These are phyloP conservation scores for Ustilago crameri DNA, from an alignment of 1,284 basidiomycete species.

Conservation along the genomic window DNA sequence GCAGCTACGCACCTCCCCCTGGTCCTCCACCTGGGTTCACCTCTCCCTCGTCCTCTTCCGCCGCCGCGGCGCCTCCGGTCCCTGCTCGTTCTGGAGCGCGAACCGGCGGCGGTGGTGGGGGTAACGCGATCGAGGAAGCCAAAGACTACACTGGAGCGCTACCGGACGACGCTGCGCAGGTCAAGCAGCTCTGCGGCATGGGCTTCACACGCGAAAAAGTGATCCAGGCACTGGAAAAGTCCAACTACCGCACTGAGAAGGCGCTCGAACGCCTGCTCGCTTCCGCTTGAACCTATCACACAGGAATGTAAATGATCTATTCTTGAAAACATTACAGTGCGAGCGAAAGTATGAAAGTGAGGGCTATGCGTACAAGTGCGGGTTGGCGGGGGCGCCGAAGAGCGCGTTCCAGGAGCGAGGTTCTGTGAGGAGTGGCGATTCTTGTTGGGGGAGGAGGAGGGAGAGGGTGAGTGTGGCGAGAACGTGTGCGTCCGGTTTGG, in stretches of 20 bases:
- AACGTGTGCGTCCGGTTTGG: conserved; percentile 54
- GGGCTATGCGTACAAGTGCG: conserved; percentile 34
- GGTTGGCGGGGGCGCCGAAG: conserved; percentile 23
- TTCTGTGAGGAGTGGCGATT: not conserved
- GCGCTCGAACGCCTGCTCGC: conserved; percentile 62
- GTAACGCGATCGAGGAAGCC: conserved; percentile 14
- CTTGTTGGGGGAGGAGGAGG: conserved; percentile 10
- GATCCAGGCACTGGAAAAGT: conserved; percentile 63
- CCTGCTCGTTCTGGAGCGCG: conserved; percentile 19
- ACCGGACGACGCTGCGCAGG: conserved; percentile 62
- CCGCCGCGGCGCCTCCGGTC: conserved; percentile 24
- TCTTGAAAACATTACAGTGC: not conserved
- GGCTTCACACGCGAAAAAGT: conserved; percentile 63
- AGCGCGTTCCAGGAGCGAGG: conserved; percentile 29
- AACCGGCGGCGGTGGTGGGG: not conserved
- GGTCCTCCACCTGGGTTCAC: conserved; percentile 45
- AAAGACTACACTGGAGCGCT: conserved; percentile 53
- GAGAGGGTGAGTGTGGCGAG: conserved; percentile 24
- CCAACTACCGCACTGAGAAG: conserved; percentile 64
- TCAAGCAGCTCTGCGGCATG: conserved; percentile 66
- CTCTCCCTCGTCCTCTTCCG: not conserved
- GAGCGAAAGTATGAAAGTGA: too few species aligned
- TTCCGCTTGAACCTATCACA: conserved; percentile 16
- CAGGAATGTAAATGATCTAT: conserved; percentile 11
- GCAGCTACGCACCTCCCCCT: conserved; percentile 46